Base-by-base conservation (phyloP, 2,329 filamentous ascomycete genomes). In the Amauroascus niger region DNA sequence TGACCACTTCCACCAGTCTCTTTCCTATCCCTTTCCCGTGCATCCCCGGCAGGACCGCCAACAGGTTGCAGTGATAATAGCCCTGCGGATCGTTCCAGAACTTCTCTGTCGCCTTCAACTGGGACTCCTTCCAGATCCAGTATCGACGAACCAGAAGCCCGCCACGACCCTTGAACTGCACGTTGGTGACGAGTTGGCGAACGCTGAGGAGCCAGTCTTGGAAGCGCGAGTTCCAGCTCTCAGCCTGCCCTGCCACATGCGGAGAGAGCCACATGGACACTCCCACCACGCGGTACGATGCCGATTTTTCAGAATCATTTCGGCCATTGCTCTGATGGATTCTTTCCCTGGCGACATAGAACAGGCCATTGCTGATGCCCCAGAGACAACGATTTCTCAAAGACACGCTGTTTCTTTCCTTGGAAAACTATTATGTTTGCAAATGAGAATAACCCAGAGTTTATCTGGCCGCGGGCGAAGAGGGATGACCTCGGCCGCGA, bases 1-100 rank as follows among this genome's bases (percentile, higher is more conserved):
- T 80, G 6, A 88, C 82, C 41, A 75, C 73, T 59, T 80, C 73
- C 69, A 87, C 83, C 60, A 88, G 67, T 57, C 75, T 73, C 56
- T 79, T 79, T 0, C 84, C 85, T 1, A 88, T 77, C 0, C 84
- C 84, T 61, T 76, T 79, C 0, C 83, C 82, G 64, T 87, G 84
- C 30, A 76, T 76, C 47, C 80, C 76, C 0, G 83, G 82, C 14
- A 79, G 65, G 1, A 88, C 84, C 0, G 84, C 83, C 61, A 88
- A 80, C 57, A 88, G 86, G 62, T 88, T 88, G 59, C 85, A 83
- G 60, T 88, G 88, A 62, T 87, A 88, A 62, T 88, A 88, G 0
- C 85, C 85, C 4, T 76, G 72, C 0, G 77, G 74, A 54, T 86
- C 81, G 0, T 72, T 79, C 84, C 84, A 88, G 2, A 87, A 68